Evolutionary conservation across 345 rosid genomes (phyloP), one percentile per base, ranked within the genome.

Genomic region (Aquilaria sinensis): DNA sequence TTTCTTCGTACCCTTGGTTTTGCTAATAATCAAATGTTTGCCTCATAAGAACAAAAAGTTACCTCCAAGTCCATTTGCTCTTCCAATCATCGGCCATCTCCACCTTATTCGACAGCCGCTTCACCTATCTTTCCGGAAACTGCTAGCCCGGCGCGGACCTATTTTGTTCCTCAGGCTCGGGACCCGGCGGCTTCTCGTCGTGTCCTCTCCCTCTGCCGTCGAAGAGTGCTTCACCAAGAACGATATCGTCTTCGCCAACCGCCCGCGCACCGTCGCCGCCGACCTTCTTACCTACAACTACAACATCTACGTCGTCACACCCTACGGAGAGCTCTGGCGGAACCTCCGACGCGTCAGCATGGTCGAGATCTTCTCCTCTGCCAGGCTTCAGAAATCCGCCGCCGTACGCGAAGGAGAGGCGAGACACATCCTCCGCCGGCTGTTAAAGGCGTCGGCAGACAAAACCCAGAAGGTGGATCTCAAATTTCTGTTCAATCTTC

Each of bases 191-290:
- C 70, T 78, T 23, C 53, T 85, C 9, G 8, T 71, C 6, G 77
- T 85, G 41, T 78, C 83, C 47, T 84, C 87, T 0, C 68, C 74
- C 0, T 51, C 73, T 1, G 71, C 77, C 10, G 76, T 62, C 12
- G 77, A 78, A 56, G 85, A 81, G 59, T 87, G 93, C 63, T 78
- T 87, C 77, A 80, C 77, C 55, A 80, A 75, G 45, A 82, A 84
- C 51, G 90, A 84, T 53, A 32, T 58, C 49, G 60, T 79, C 10
- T 72, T 87, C 12, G 86, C 88, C 6, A 77, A 84, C 65, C 81
- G 89, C 9, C 84, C 84, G 9, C 55, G n/a, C n/a, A 54, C 74
- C 30, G 47, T 81, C 53, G 31, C 69, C 2, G 75, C 80, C 0
- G 76, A 74, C 31, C 61, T 71, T 45, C 54, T 81, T 16, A 74